Evolutionary conservation across 352 stramenopile species (phyloP), one percentile per base, ranked within the genome.

Genomic region (Pythium dissotocum): DNA sequence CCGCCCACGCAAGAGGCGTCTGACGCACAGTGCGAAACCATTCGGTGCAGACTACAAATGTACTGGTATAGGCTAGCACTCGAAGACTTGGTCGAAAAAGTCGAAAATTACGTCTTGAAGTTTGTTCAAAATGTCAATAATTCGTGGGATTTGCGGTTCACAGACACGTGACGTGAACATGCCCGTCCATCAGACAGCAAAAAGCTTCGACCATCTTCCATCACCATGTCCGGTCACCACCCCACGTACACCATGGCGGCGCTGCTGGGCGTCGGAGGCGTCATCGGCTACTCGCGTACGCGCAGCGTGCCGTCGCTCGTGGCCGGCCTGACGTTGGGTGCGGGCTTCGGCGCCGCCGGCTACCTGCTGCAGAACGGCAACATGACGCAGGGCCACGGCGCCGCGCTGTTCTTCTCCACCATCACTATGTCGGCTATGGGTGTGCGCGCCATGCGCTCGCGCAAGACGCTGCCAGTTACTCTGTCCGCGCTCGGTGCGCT

Each of bases 341-440:
- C 84, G 14, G 85, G 88, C 63, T 97, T 94, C 67, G 80, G 87
- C 35, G 59, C 90, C 52, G 87, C 88, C 6, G 89, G 85, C 32
- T 92, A 82, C 71, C 71, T 96, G 73, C 77, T 97, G 32, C 79
- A 93, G 65, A 86, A 87, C 68, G 83, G 84, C 42, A 77, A 89
- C 61, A 94, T 93, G 82, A 89, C 85, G 33, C 81, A 91, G 62
- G 89, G 89, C 67, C 89, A 97, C 71, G 85, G 81, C 54, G 68
- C 90, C 35, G 87, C 85, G 60, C 76, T 96, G 24, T 83, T 93
- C 59, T 74, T 92, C 66, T 95, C 88, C 24, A 83, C 88, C 33
- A 83, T 94, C 69, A 95, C 89, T 60, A 93, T 94, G 85, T 83
- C 82, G 36, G 81, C 84, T 24, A 97, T 97, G 89, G 87, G 86